Evolutionary conservation across 495 filamentous ascomycete genomes (phyloP).

Genomic region (Collariella sp.): DNA sequence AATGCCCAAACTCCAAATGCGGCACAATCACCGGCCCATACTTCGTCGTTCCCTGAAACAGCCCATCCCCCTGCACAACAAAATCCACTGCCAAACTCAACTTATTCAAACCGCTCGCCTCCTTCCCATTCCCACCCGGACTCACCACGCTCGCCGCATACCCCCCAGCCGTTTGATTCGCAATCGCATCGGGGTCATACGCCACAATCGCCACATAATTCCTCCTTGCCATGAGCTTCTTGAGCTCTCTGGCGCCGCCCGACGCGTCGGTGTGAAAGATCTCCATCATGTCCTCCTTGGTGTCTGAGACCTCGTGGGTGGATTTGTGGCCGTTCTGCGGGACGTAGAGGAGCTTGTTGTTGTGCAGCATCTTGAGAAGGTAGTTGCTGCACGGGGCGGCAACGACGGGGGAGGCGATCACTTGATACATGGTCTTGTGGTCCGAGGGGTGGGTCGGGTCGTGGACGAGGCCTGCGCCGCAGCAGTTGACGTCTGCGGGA

Average conservation of each 20-base stretch:
- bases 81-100: conserved; percentile 91
- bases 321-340: conserved; percentile 84
- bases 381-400: conserved; percentile 77
- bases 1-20: conserved; percentile 74
- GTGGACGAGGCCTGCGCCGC: conserved; percentile 88
- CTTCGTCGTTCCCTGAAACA: conserved; percentile 72
- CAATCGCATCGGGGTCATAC: conserved; percentile 77
- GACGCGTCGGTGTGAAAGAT: conserved; percentile 88
- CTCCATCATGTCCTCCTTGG: conserved; percentile 99
- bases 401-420: conserved; percentile 86
- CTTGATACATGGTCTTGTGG: conserved; percentile 99
- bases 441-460: conserved; percentile 83
- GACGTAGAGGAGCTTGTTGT: conserved; percentile 81
- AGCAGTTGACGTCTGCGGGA: conserved; percentile 68
- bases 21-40: conserved; percentile 96
- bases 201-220: conserved; percentile 94
- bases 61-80: conserved; percentile 88
- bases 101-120: conserved; percentile 47
- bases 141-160: conserved; percentile 23
- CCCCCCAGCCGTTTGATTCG: conserved; percentile 31
- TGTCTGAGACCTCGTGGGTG: conserved; percentile 59
- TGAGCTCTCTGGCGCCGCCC: conserved; percentile 68
- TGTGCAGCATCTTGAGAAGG: conserved; percentile 85
- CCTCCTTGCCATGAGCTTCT: conserved; percentile 81
- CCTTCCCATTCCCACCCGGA: conserved; percentile 10